Conservation (phyloP, 345 rosid species). For the Combretum micranthum region DNA sequence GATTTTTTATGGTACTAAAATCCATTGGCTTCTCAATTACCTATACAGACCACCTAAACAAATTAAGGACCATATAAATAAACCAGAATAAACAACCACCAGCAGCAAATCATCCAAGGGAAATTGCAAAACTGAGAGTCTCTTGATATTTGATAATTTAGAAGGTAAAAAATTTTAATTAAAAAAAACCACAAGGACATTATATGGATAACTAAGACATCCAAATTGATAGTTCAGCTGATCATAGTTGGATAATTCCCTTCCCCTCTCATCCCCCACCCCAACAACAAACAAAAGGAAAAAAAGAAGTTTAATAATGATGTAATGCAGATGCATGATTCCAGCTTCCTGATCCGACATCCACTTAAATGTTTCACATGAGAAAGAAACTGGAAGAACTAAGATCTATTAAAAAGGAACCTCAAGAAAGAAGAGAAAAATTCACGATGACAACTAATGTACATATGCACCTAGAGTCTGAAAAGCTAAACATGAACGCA, state of each 20-base stretch:
- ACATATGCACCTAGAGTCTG: too few species aligned
- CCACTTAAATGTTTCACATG: not conserved
- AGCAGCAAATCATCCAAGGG: not conserved
- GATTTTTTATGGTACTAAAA: slow-evolving; percentile 71
- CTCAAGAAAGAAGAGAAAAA: too few species aligned
- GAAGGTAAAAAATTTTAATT: not conserved
- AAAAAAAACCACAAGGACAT: not conserved
- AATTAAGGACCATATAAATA: not conserved
- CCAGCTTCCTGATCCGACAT: not conserved
- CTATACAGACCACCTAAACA: not conserved
- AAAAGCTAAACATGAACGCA: too few species aligned
- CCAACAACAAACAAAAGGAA: not conserved
- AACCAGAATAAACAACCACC: slow-evolving; percentile 1
- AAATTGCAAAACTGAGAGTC: not conserved
- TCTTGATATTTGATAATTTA: not conserved
- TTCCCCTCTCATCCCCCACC: not conserved
- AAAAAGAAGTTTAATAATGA: not conserved
- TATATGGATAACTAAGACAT: too few species aligned
- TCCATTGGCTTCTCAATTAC: slow-evolving; percentile 97
- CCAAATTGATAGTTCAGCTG: too few species aligned
- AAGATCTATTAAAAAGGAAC: too few species aligned
- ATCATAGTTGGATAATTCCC: too few species aligned
- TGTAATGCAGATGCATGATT: not conserved
- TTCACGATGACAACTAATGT: too few species aligned
- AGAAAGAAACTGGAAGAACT: not conserved